Conservation (phyloP, 805 yeast genomes). For the Henningerozyma blattae region DNA sequence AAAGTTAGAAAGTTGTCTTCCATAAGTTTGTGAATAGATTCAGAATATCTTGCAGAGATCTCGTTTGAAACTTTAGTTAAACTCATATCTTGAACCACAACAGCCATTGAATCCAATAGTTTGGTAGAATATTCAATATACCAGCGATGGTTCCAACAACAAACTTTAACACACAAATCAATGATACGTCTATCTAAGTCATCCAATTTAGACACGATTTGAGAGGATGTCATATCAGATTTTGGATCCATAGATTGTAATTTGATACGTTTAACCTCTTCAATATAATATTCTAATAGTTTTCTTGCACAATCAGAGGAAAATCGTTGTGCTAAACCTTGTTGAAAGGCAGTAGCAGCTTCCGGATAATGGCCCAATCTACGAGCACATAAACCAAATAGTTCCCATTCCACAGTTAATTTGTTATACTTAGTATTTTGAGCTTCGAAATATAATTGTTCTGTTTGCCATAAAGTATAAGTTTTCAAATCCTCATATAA, state of each 20-base stretch:
- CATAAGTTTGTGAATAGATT: slow-evolving; percentile 20
- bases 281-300: slow-evolving; percentile 50
- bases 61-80: slow-evolving; percentile 63
- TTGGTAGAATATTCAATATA: slow-evolving; percentile 79
- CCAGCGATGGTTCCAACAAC: slow-evolving; percentile 99
- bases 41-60: slow-evolving; percentile 54
- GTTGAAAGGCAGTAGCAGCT: slow-evolving; percentile 73
- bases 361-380: slow-evolving; percentile 79
- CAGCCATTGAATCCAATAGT: slow-evolving; percentile 43
- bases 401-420: slow-evolving; percentile 83
- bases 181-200: slow-evolving; percentile 44
- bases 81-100: slow-evolving; percentile 66
- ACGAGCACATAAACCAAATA: slow-evolving; percentile 74
- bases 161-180: slow-evolving; percentile 57
- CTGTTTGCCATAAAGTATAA: slow-evolving; percentile 91
- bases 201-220: slow-evolving; percentile 21
- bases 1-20: slow-evolving; percentile 20
- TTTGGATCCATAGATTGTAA: slow-evolving; percentile 8
- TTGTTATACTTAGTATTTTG: slow-evolving; percentile 73
- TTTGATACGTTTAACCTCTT: slow-evolving; percentile 30
- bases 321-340: slow-evolving; percentile 62
- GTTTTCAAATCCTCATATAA: slow-evolving; percentile 67
- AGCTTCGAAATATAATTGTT: slow-evolving; percentile 75
- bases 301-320: slow-evolving; percentile 71
- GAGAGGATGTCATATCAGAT: slow-evolving; percentile 20